Conservation (phyloP, 1,284 basidiomycete species). For the Omphalotus olearius region DNA sequence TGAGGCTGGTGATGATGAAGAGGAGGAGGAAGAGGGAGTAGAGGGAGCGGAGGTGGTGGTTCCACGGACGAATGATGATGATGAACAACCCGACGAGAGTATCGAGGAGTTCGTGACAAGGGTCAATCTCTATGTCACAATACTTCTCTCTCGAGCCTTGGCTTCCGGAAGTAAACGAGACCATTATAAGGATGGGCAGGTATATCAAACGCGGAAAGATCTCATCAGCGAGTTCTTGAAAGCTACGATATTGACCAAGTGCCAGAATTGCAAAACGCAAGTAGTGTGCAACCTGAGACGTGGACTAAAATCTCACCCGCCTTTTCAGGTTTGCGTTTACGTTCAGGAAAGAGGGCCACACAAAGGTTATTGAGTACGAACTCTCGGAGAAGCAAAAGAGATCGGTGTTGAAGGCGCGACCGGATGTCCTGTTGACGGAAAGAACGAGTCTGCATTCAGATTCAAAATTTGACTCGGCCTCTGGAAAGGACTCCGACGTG, state of each 20-base stretch:
- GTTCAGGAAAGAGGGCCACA: constrained; percentile 91
- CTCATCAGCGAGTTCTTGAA: constrained; percentile 84
- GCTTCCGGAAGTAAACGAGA: constrained; percentile 61
- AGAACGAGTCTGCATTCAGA: constrained; percentile 14
- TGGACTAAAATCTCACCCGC: constrained; percentile 3
- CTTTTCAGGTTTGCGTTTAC: constrained; percentile 70
- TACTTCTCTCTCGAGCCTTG: constrained; percentile 52
- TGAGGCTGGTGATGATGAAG: constrained; percentile 34
- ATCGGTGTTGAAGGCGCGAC: constrained; percentile 57
- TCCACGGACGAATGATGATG: constrained; percentile 12
- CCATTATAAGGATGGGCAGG: constrained; percentile 84
- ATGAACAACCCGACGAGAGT: constrained; percentile 42
- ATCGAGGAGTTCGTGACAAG: constrained; percentile 65
- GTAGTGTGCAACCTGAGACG: constrained; percentile 28
- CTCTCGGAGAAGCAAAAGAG: constrained; percentile 78
- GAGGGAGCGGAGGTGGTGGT: constrained; percentile 24
- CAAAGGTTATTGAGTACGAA: constrained; percentile 94
- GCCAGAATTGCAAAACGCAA: constrained; percentile 83
- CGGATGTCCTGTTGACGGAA: constrained; percentile 65
- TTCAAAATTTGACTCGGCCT: neutral
- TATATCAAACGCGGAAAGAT: constrained; percentile 86
- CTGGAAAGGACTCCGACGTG: constrained; percentile 36
- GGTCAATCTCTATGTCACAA: constrained; percentile 70
- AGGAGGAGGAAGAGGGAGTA: constrained; percentile 39
- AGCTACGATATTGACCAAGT: constrained; percentile 65